Evolutionary conservation across 2,329 filamentous ascomycete genomes (phyloP), one percentile per base, ranked within the genome.

Genomic region (Fusarium mexicanum): DNA sequence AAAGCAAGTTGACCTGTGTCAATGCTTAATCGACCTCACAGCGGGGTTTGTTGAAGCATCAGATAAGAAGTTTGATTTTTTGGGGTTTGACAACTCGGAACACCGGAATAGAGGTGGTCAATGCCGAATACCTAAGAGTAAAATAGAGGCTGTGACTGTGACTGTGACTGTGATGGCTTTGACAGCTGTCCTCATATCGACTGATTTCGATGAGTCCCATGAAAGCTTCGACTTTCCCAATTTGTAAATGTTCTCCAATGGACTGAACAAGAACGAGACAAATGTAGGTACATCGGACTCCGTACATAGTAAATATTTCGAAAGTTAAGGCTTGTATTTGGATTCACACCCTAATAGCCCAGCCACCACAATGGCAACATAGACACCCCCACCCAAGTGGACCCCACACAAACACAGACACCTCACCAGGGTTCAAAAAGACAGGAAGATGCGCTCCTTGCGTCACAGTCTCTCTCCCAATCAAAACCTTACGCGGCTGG

Each of bases 391-490:
- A 58, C 53, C 50, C 37, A 35, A 10, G 43, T 31, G 35, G 35
- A 31, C 44, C 53, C 35, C 50, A 24, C 31, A 46, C 40, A 37
- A 55, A 50, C 16, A 43, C 26, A 58, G 29, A 37, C 37, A 58
- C 53, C 46, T 48, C 26, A 31, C 26, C 66, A 65, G 68, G 60
- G 54, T 47, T 61, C 20, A 61, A 61, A 41, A 33, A 55, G 47
- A 55, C 18, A 67, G 61, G n/a, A 57, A 61, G 40, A 43, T 68
- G 43, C 55, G 59, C 73, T 65, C 72, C 71, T 77, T 79, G 78
- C 78, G 74, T 77, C 76, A 78, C 75, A 75, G 72, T 74, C 77
- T 78, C 58, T 63, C 69, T 48, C 74, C 81, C 78, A 83, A 83
- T 83, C 75, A 81, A 62, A 69, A 55, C 62, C 72, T 66, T 70